Percentiles rank a stretch among this genome's conserved stretches.
Evolutionary conservation across 1,284 basidiomycete species (phyloP).

Genomic region (Meira nashicola): DNA sequence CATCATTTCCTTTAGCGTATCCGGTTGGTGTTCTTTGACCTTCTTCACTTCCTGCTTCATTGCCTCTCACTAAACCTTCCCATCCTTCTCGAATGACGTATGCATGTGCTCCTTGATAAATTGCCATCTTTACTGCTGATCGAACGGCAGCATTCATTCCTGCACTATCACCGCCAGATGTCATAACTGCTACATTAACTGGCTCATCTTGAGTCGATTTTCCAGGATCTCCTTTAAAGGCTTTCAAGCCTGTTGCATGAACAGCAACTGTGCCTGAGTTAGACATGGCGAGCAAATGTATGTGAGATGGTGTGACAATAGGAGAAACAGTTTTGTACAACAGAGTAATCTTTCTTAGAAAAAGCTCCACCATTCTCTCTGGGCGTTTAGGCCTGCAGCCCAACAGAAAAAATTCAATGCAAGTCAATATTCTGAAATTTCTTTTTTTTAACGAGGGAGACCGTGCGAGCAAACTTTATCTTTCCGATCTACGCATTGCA

Average conservation of each 20-base stretch:
- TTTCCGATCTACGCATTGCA: too few species aligned
- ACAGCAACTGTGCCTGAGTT: neutral
- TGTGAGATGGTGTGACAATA: too few species aligned
- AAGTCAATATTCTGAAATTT: too few species aligned
- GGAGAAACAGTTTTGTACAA: too few species aligned
- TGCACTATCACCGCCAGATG: conserved; percentile 92
- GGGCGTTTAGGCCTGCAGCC: too few species aligned
- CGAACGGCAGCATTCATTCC: conserved; percentile 56
- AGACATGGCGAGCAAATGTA: too few species aligned
- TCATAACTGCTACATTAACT: conserved; percentile 70
- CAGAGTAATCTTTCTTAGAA: too few species aligned
- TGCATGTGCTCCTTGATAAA: conserved; percentile 61
- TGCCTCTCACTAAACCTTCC: conserved; percentile 74
- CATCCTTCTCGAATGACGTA: conserved; percentile 75
- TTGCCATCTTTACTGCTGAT: conserved; percentile 51
- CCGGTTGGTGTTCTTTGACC: neutral
- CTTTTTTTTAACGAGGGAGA: too few species aligned
- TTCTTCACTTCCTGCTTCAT: conserved; percentile 39
- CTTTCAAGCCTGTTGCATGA: neutral
- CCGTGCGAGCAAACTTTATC: too few species aligned
- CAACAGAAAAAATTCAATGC: too few species aligned
- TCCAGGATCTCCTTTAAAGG: neutral
- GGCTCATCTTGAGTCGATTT: conserved; percentile 1
- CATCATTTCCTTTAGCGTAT: neutral
- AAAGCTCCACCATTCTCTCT: too few species aligned